These are phyloP conservation scores for Lathyrus tuberosus DNA, from an alignment of 306 rosid species.

Conservation along the genomic window DNA sequence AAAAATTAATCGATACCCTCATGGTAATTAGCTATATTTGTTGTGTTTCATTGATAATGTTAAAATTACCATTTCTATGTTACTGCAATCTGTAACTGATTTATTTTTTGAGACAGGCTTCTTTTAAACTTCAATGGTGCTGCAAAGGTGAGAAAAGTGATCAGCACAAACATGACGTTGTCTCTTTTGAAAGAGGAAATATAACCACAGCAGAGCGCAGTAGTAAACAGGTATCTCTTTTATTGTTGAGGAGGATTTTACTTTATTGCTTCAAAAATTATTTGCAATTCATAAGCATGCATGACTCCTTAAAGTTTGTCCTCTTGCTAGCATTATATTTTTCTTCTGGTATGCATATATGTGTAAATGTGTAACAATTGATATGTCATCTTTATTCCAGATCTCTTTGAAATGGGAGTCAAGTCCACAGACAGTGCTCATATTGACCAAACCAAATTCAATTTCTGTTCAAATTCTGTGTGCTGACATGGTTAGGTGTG, in stretches of 20 bases:
- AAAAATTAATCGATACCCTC: conserved; percentile 19
- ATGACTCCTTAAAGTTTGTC: conserved; percentile 13
- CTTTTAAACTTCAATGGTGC: conserved; percentile 90
- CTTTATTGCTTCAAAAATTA: conserved; percentile 31
- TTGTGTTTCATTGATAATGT: neutral
- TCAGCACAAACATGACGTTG: conserved; percentile 88
- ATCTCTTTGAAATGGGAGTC: conserved; percentile 97
- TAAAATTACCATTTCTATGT: conserved; percentile 24
- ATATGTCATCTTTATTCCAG: conserved; percentile 58
- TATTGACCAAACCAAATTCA: conserved; percentile 92
- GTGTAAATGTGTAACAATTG: conserved; percentile 41
- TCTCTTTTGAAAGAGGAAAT: conserved; percentile 93
- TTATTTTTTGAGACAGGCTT: conserved; percentile 61
- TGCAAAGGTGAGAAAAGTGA: conserved; percentile 87
- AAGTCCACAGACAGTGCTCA: conserved; percentile 83
- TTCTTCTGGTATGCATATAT: conserved; percentile 22
- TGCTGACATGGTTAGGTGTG: conserved; percentile 88
- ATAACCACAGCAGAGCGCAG: conserved; percentile 96
- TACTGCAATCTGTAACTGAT: neutral
- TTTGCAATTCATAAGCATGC: conserved; percentile 12
- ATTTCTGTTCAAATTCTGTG: conserved; percentile 79
- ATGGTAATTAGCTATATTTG: conserved; percentile 7
- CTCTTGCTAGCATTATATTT: conserved; percentile 4
- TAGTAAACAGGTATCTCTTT: conserved; percentile 80
- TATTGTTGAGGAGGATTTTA: conserved; percentile 34